Evolutionary conservation across 345 rosid genomes (phyloP), one percentile per base, ranked within the genome.

Genomic region (Cardamine resedifolia): DNA sequence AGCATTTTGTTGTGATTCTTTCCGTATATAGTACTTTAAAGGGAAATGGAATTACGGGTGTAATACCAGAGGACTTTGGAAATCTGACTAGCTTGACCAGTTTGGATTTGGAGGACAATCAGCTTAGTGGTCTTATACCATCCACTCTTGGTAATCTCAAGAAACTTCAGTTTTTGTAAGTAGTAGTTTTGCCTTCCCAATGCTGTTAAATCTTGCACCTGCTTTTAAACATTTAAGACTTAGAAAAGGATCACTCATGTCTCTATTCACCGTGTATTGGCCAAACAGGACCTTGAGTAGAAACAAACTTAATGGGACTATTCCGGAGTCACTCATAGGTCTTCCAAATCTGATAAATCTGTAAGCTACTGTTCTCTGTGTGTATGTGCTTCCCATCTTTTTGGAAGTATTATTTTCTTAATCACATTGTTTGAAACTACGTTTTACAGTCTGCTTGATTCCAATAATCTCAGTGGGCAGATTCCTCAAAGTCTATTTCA

Each of bases 151-250:
- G 99, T 43, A 81, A 88, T 67, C 98, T 96, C 63, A 84, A 82
- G 79, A 87, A 74, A 65, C 98, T 92, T 79, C 98, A 90, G 76
- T 88, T 96, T 85, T 80, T 96, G 99, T 96, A 79, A 88, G 97
- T 81, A 88, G 97, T 81, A 58, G 60, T 52, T 70, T 55, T 26
- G 2, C 70, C 58, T 79, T 80, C 26, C 45, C 36, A 19, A 60
- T 64, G 60, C 53, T 58, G 38, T 60, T 59, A 8, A 10, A 55
- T 31, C 49, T 66, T 53, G 74, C 38, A 41, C 33, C 31, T 65
- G 27, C 63, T 43, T 4, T 20, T 3, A 38, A 39, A 21, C 33
- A 26, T 59, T 39, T 26, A 9, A n/a, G 36, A 12, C 4, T 15
- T 7, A 26, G 60, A 34, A 7, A 75, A 23, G 14, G 2, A 9